A percentile compares a stretch with the other conserved stretches of the same genome.
Conservation (phyloP, 139 green algal genomes). For the Zygnema circumcarinatum region DNA sequence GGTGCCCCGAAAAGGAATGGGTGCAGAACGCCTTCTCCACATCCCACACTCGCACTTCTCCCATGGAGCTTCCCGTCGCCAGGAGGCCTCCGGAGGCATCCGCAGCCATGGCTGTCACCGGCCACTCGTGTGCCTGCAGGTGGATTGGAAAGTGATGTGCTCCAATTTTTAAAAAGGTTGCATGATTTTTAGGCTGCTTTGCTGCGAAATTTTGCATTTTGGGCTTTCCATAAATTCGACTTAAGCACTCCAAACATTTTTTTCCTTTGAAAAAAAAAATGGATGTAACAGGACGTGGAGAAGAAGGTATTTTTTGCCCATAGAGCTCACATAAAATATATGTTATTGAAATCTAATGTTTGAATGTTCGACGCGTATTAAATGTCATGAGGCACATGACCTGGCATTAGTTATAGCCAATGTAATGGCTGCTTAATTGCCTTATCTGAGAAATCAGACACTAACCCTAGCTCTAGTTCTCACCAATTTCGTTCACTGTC, state of each 20-base stretch:
- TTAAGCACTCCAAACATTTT: neutral
- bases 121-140: slow-evolving; percentile 72
- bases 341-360: too few relatives aligned
- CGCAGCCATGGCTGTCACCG: slow-evolving; percentile 80
- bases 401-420: too few relatives aligned
- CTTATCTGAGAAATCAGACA: too few relatives aligned
- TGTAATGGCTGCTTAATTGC: too few relatives aligned
- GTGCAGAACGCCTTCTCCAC: slow-evolving; percentile 81
- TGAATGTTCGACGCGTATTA: too few relatives aligned
- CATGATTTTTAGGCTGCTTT: neutral
- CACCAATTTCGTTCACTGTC: too few relatives aligned
- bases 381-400: too few relatives aligned
- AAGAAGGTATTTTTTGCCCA: too few relatives aligned
- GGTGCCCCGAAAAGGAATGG: slow-evolving; percentile 79
- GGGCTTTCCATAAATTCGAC: neutral
- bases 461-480: too few relatives aligned
- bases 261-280: too few relatives aligned
- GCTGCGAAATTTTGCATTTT: neutral
- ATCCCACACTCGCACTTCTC: slow-evolving; percentile 71
- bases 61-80: slow-evolving; percentile 78
- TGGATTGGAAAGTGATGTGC: neutral
- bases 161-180: neutral
- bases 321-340: too few relatives aligned
- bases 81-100: slow-evolving; percentile 82
- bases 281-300: too few relatives aligned